Evolutionary conservation across 164 flowering plant species (phyloP), one percentile per base, ranked within the genome.

Genomic region (Umbilicus rupestris): DNA sequence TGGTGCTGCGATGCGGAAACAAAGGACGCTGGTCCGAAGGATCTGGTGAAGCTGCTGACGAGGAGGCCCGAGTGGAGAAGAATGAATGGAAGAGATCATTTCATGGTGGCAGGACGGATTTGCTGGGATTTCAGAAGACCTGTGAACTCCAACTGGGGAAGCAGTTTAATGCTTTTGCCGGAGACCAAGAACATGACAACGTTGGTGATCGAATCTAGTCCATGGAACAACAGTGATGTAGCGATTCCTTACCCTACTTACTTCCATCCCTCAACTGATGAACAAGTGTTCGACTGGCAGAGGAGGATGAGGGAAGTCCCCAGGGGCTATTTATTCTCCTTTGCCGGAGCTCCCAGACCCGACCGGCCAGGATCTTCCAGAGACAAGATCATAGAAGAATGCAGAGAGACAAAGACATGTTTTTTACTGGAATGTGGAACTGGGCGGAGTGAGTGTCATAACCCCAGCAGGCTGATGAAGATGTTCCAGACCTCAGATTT

Each of bases 191-290:
- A 87, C 75, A 81, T 83, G 88, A 72, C 91, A 0, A 71, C 74
- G 30, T 62, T 89, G 22, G 71, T 71, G 0, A 73, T 89, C 15
- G 93, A 87, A 58, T 78, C 87, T 0, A 84, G 86, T 41, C 88
- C 88, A 0, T 81, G 87, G 87, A 66, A 70, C 62, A 28, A 44
- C 16, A 82, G 80, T 39, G 93, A 86, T 37, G 73, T 81, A 12
- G 89, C 79, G 0, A 77, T 90, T 0, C 96, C 96, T 2, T 87
- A 90, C 62, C 96, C 96, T 0, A 87, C 92, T 1, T 86, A 83
- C 60, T 90, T 90, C 72, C 96, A 90, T 46, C 93, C 97, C 15
- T 69, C 85, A 14, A 72, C 26, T 1, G 93, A 85, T 63, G n/a
- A 14, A 7, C 81, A 84, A 14, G 80, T 90, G 5, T 68, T 70